A percentile compares a stretch with the other conserved stretches of the same genome.
These are phyloP conservation scores for Jimgerdemannia lactiflua DNA, from an alignment of 192 early-diverging fungal genomes.

Conservation along the genomic window DNA sequence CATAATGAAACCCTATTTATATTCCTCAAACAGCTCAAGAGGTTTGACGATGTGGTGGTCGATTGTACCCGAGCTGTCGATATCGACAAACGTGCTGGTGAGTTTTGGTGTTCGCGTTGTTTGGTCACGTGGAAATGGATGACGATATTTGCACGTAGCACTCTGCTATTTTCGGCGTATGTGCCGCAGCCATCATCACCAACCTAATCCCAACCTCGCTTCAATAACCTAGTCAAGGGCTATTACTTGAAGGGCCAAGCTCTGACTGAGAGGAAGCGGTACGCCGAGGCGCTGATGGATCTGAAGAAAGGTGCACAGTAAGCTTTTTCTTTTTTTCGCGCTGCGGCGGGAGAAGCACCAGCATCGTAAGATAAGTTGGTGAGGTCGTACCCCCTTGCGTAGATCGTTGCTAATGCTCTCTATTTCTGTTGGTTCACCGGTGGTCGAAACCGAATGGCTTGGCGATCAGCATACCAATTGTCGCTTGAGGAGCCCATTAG, in stretches of 20 bases:
- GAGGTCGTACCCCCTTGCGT: neutral
- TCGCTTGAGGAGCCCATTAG: slow-evolving; percentile 51
- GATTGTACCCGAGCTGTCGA: slow-evolving; percentile 69
- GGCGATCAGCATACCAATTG: slow-evolving; percentile 39
- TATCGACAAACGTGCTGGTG: slow-evolving; percentile 58
- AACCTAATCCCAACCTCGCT: neutral
- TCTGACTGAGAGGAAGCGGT: slow-evolving; percentile 22
- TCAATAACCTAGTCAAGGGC: slow-evolving; percentile 52
- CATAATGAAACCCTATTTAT: neutral
- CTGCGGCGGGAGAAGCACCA: neutral
- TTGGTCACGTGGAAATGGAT: neutral
- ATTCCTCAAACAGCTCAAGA: slow-evolving; percentile 36
- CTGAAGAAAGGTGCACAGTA: slow-evolving; percentile 36
- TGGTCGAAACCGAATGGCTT: neutral
- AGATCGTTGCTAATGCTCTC: neutral
- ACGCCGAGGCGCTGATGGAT: slow-evolving; percentile 25
- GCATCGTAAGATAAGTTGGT: neutral
- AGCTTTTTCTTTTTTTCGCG: neutral
- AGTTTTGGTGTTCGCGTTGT: slow-evolving; percentile 7
- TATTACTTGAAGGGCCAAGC: slow-evolving; percentile 60
- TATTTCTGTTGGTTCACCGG: neutral
- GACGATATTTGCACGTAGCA: neutral
- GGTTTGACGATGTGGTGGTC: slow-evolving; percentile 48
- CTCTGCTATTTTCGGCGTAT: neutral
- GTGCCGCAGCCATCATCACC: no score